These are phyloP conservation scores for Protomyces arabidopsidicola DNA, from an alignment of 1,139 yeast genomes.

Conservation along the genomic window DNA sequence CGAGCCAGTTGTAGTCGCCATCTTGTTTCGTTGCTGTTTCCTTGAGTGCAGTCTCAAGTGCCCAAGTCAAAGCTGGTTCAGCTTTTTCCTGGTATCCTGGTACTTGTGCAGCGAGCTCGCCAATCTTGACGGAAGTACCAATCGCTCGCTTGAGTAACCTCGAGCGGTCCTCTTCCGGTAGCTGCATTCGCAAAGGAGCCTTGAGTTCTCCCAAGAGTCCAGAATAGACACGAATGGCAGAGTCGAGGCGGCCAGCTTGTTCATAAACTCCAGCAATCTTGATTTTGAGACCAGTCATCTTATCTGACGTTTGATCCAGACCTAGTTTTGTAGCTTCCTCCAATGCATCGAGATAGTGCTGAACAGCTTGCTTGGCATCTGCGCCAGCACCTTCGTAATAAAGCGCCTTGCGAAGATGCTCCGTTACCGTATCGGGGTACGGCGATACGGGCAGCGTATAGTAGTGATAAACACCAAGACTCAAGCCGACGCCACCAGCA, in stretches of 20 bases:
- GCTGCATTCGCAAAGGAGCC: not conserved
- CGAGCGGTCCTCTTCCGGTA: not conserved
- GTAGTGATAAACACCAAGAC: constrained; percentile 12
- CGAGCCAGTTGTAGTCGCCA: constrained; percentile 21
- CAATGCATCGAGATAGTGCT: constrained; percentile 15
- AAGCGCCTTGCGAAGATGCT: constrained; percentile 17
- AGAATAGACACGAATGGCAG: constrained; percentile 15
- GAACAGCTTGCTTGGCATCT: constrained; percentile 15
- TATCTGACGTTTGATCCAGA: constrained; percentile 19
- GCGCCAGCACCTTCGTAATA: constrained; percentile 22
- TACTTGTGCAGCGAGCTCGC: constrained; percentile 6
- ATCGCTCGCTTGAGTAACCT: constrained; percentile 12
- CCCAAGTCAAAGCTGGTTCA: constrained; percentile 15
- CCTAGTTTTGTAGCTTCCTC: constrained; percentile 18
- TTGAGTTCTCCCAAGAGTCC: constrained; percentile 10
- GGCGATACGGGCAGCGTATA: constrained; percentile 10
- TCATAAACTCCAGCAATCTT: constrained; percentile 23
- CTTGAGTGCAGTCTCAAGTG: constrained; percentile 13
- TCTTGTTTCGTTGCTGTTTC: not conserved
- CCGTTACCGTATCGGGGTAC: constrained; percentile 19
- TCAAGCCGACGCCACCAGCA: constrained; percentile 8
- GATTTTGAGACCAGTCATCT: constrained; percentile 23
- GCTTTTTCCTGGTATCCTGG: not conserved
- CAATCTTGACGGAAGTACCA: constrained; percentile 23
- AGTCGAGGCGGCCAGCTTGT: constrained; percentile 12